A percentile compares a stretch with the other conserved stretches of the same genome.
Evolutionary conservation across 1,139 yeast species (phyloP).

Genomic region (Waltiozyma sp.): DNA sequence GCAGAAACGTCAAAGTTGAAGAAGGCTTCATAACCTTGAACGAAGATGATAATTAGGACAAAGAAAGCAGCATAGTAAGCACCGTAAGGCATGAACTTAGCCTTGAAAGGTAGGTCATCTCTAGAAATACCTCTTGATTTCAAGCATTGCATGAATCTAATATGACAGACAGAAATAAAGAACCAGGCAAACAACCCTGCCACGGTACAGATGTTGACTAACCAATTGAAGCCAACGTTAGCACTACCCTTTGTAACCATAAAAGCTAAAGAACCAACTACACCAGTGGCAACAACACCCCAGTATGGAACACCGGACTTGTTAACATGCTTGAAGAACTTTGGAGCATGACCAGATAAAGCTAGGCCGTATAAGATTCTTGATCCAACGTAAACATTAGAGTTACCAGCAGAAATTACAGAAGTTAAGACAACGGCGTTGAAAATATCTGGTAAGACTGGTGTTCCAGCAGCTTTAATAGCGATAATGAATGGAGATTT

Average conservation of each 20-base stretch:
- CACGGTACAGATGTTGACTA: constrained; percentile 69
- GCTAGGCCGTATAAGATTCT: constrained; percentile 62
- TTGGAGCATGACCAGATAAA: constrained; percentile 50
- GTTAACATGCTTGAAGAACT: constrained; percentile 38
- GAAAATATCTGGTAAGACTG: constrained; percentile 57
- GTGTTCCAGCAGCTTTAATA: constrained; percentile 58
- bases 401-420: constrained; percentile 70
- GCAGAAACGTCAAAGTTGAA: constrained; percentile 40
- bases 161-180: constrained; percentile 52
- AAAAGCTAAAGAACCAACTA: constrained; percentile 57
- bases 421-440: constrained; percentile 65
- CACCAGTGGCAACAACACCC: constrained; percentile 47
- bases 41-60: constrained; percentile 40
- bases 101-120: constrained; percentile 59
- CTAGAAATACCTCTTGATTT: constrained; percentile 48
- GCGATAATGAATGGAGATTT: constrained; percentile 71
- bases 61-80: constrained; percentile 45
- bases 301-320: constrained; percentile 57
- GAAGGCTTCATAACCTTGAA: constrained; percentile 64
- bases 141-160: constrained; percentile 56
- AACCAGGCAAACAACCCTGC: constrained; percentile 72
- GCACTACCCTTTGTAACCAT: constrained; percentile 50
- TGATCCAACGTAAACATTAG: constrained; percentile 72
- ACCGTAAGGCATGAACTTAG: constrained; percentile 51
- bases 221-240: constrained; percentile 67